A percentile compares a stretch with the other conserved stretches of the same genome.
Evolutionary conservation across 2,329 filamentous ascomycete genomes (phyloP).

Genomic region (Colletotrichum navitas): DNA sequence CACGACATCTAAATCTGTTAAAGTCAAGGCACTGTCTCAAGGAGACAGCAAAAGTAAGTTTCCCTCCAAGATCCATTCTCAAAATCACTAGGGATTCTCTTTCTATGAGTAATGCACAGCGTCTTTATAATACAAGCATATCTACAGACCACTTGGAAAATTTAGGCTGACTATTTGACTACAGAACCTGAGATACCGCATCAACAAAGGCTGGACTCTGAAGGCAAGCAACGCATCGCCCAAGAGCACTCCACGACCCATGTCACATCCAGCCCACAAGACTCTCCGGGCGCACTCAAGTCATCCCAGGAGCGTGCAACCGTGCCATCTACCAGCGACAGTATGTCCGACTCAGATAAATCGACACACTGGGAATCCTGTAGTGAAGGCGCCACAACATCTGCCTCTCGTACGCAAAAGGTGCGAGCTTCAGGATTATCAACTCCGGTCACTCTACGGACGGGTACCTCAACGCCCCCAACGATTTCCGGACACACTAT

Average conservation of each 20-base stretch:
- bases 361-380: conserved; percentile 17
- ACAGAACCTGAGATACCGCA: too few species aligned
- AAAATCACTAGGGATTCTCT: too few species aligned
- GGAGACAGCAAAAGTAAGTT: background rate
- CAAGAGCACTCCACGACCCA: too few species aligned
- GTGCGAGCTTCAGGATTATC: background rate
- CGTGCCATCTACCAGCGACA: background rate
- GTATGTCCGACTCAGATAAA: background rate
- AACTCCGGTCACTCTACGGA: background rate
- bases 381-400: background rate
- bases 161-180: background rate
- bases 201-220: too few species aligned
- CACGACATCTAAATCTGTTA: background rate
- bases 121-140: too few species aligned
- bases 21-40: background rate
- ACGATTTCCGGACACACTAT: too few species aligned
- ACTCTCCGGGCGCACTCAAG: background rate
- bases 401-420: background rate
- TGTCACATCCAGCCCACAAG: too few species aligned
- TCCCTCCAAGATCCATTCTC: too few species aligned
- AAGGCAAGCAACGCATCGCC: too few species aligned
- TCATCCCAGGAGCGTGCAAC: too few species aligned
- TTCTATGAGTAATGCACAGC: too few species aligned
- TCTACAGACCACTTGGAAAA: too few species aligned
- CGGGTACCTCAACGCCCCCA: background rate